Evolutionary conservation across 1,284 basidiomycete genomes (phyloP), one percentile per base, ranked within the genome.

Genomic region (Ceratobasidium sp.): DNA sequence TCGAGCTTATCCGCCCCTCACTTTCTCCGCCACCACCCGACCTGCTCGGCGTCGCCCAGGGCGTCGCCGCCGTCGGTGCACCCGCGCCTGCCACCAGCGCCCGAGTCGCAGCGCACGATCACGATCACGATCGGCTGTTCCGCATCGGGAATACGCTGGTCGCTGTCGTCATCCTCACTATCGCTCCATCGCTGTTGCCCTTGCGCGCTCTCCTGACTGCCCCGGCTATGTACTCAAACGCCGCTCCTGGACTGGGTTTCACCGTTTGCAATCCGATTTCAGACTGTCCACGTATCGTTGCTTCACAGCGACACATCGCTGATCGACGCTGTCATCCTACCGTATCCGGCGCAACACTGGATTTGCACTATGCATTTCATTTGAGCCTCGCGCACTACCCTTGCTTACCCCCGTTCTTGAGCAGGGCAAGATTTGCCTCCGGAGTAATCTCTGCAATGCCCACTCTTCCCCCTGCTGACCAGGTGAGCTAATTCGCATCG

Each of bases 121-220:
- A 37, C 24, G 59, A 62, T 62, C 59, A 41, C 24, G 59, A 37
- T 41, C 37, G 34, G 53, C 37, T 39, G 1, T 43, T 43, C 59
- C 27, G 59, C 41, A 62, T 62, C 59, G 59, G 59, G 59, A 62
- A 43, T 46, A n/a, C 43, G 59, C 43, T 62, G 59, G 27, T 22
- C 16, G 39, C 59, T 62, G 59, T 62, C 59, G 59, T 62, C 59
- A 62, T 62, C 59, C 59, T 34, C 59, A 22, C 58, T 61, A 43
- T 62, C 59, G n/a, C 59, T 62, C 29, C 53, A 56, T 56, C 53
- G 6, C 51, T 53, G 34, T 34, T 8, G 34, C 34, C 34, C 34
- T 8, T 34, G 34, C 34, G 34, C 8, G 34, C 34, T 3, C 34
- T 2, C 34, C 34, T 34, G 34, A 34, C 8, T 2, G 34, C 8